phyloP scores from a whole-genome alignment of 495 filamentous ascomycete genomes.

The Beverwykella pulmonaria region DNA sequence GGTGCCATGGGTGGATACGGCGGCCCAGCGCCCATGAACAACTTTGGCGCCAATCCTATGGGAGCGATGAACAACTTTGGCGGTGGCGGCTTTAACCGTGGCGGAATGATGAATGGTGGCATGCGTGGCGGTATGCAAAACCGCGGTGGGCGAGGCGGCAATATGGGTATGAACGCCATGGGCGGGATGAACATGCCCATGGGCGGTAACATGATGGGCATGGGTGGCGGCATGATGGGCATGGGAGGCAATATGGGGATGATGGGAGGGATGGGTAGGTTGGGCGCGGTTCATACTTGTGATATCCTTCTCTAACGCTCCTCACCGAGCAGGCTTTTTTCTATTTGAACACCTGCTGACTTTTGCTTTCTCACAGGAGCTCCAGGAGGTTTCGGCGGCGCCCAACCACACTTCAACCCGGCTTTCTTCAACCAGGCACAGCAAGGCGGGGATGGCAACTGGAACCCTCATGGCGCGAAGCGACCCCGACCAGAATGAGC shows the following conservation, averaged over 20 bases:
- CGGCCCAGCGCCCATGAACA: conserved; percentile 44
- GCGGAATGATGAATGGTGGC: conserved; percentile 45
- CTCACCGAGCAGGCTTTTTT: not conserved
- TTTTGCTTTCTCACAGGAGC: conserved; percentile 30
- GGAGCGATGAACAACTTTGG: conserved; percentile 64
- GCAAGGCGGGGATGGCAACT: conserved; percentile 56
- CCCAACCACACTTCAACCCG: conserved; percentile 75
- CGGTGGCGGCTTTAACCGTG: conserved; percentile 57
- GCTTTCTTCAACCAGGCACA: conserved; percentile 73
- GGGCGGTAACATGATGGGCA: conserved; percentile 46
- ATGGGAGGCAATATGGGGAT: conserved; percentile 48
- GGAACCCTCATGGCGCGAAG: conserved; percentile 87
- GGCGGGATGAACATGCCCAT: conserved; percentile 57
- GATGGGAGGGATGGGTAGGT: conserved; percentile 60
- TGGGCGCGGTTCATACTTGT: not conserved
- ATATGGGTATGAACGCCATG: conserved; percentile 39
- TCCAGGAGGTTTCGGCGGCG: conserved; percentile 63
- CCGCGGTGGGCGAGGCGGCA: conserved; percentile 37
- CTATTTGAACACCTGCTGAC: conserved; percentile 5
- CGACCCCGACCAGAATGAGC: conserved; percentile 40
- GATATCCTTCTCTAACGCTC: not conserved
- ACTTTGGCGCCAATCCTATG: conserved; percentile 54
- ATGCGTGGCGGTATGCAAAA: conserved; percentile 42
- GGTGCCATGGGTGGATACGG: conserved; percentile 22
- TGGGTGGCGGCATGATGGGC: conserved; percentile 53